Evolutionary conservation across 495 filamentous ascomycete genomes (phyloP), one percentile per base, ranked within the genome.

Genomic region (Daldinia loculata): DNA sequence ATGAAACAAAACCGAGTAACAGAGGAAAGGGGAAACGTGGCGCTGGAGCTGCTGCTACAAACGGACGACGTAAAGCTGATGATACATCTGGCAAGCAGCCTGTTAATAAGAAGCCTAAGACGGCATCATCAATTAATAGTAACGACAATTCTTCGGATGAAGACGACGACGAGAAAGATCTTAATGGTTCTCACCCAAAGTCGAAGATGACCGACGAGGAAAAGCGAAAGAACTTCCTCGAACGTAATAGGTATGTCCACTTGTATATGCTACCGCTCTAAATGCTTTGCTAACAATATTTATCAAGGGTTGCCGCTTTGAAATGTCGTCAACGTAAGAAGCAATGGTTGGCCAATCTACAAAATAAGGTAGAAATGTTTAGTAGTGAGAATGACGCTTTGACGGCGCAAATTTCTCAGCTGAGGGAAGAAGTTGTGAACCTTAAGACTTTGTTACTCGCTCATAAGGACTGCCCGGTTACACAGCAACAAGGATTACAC

Each of bases 241-340:
- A 99, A 74, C 85, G 95, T 34, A 99, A 99, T 79, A 87, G 95
- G 95, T 98, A 88, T 74, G 92, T 84, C 67, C 26, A 61, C 12
- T 58, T 36, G 36, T 51, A 6, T 61, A 30, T 11, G 12, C 8
- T 15, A 15, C 59, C 41, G 38, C 39, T 34, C 41, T 39, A 56
- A 41, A 5, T 5, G 24, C 17, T 2, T 71, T 70, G 51, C 79
- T 83, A 56, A 82, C 66, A 12, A 51, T 8, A 3, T 56, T 55
- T 8, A 17, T 63, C 8, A 70, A 98, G 95, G 77, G 93, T 99
- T 70, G 95, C 95, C 39, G 95, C 95, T 26, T 84, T 99, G 56
- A 99, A 99, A 79, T 99, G 95, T 82, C 91, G 95, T 61, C 95
- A 99, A 78, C 90, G 95, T 6, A 99, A 99, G 85, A 99, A 99